A percentile compares a stretch with the other conserved stretches of the same genome.
phyloP scores from a whole-genome alignment of 208 protist species.

The Histomonas meleagridis region DNA sequence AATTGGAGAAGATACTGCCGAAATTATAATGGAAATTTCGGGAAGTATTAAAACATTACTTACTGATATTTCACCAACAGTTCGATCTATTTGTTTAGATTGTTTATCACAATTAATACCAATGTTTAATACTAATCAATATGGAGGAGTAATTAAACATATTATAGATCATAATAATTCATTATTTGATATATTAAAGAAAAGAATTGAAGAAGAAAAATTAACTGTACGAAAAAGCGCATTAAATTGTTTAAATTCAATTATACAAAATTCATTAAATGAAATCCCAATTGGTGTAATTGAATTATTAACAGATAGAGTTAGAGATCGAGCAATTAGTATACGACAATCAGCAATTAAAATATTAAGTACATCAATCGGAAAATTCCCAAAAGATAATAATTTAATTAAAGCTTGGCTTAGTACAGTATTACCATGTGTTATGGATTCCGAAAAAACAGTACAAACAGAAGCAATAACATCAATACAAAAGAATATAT shows the following conservation, averaged over 20 bases:
- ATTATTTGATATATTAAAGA: neutral
- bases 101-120: neutral
- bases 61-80: neutral
- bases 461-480: conserved; percentile 18
- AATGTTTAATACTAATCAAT: neutral
- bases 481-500: neutral
- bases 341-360: neutral
- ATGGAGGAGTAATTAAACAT: neutral
- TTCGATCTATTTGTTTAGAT: neutral
- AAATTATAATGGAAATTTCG: neutral
- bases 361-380: neutral
- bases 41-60: neutral
- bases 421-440: neutral
- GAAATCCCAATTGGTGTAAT: no score
- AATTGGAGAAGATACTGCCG: neutral
- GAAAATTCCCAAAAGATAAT: neutral
- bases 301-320: neutral
- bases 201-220: neutral
- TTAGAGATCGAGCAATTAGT: neutral
- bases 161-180: neutral
- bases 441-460: neutral
- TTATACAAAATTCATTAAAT: no score
- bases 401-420: neutral
- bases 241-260: neutral
- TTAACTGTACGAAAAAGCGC: neutral